Base-by-base conservation (phyloP, 2,329 filamentous ascomycete genomes). In the Cladorrhinum sp. region DNA sequence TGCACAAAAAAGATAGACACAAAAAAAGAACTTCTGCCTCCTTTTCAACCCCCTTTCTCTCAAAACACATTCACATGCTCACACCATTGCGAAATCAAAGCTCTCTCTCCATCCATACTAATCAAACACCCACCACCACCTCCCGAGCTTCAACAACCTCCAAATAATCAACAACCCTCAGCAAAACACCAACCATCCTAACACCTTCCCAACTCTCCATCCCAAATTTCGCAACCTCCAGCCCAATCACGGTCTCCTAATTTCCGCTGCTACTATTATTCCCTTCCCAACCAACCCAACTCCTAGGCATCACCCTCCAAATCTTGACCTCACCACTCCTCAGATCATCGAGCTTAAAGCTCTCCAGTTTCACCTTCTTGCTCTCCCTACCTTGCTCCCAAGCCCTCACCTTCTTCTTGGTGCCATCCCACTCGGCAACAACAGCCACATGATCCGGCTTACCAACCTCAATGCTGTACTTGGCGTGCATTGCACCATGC, bases 361-460 rank as follows among this genome's bases (percentile, higher is more conserved):
- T 96, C 80, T 98, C 93, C 63, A 91, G 79, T 79, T 96, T 95
- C 58, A 96, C 88, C 80, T 97, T 98, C 75, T 90, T 93, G 73
- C 87, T 93, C 78, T 98, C 93, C 13, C 93, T 81, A 0, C 93
- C 93, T 73, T 99, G 95, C 75, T 98, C 95, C 91, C 92, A 98
- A 1, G 89, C 93, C 25, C 93, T 81, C 24, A 99, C 89, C 81
- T 98, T 97, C 83, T 96, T 96, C 84, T 97, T 96, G 45, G 92
- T 96, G 2, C 95, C 95, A 74, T 99, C 95, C 95, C 95, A 99
- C 74, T 99, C 95, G 9, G 92, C 85, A 3, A 99, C 93, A 2
- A 99, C 79, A 1, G 85, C 95, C 0, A 98, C 93, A 70, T 99
- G 95, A 65, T 93, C 91, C 3, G 85, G 85, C 72, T 91, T 95